Evolutionary conservation across 2,329 filamentous ascomycete genomes (phyloP), one percentile per base, ranked within the genome.

Genomic region (Magnaporthiopsis rhizophila): DNA sequence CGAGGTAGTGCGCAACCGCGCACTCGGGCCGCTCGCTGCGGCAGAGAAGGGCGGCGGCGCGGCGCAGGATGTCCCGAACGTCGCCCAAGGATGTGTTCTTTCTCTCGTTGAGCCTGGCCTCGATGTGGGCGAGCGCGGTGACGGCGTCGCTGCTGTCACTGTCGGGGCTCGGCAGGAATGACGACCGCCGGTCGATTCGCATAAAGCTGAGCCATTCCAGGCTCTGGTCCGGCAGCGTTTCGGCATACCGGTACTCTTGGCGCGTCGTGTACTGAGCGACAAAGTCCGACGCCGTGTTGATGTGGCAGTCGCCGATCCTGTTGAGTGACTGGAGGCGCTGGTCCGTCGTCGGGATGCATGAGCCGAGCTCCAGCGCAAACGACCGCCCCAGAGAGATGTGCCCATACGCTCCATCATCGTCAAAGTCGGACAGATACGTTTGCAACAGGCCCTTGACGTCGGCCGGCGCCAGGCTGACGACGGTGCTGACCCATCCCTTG

Each of bases 231-330:
- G 88, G 86, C 53, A 90, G 78, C 2, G 86, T 84, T 73, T 97
- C 92, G 13, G 92, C 87, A 72, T 94, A 94, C 65, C 93, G 88
- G 75, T 99, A 99, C 72, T 97, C 93, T 74, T 99, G 96, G 53
- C 95, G 89, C 32, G 92, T 96, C 3, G 94, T 98, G 74, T 99
- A 99, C 72, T 99, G 94, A 1, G 95, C 92, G 72, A 99, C 87
- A 71, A 99, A 97, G 73, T 98, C 94, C 2, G 95, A 98, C 0
- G 91, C 92, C 13, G 93, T 92, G 73, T 98, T 97, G 74, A 97
- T 89, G 67, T 86, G 86, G 64, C 86, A 86, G 61, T 89, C 86
- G 24, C 89, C 87, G 67, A 90, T 84, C 50, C 83, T 84, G 69
- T 96, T 91, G 61, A 99, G 87, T 8, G 91, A 93, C 69, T 85